Conservation (phyloP, 805 yeast genomes). For the Ogataea corticis region DNA sequence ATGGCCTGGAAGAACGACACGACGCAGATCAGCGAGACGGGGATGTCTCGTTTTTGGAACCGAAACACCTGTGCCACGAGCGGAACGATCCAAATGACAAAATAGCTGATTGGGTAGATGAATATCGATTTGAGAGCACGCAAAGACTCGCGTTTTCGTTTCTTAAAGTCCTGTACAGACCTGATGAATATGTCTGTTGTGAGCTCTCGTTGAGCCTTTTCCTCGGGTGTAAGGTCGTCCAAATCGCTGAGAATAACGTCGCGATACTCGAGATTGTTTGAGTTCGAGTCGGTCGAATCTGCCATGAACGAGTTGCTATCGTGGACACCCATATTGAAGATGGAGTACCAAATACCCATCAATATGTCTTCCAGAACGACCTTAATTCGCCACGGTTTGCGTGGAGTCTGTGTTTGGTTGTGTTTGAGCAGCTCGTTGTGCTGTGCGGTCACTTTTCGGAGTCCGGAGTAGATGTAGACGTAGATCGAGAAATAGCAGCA, state of each 20-base stretch:
- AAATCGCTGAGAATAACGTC: not conserved
- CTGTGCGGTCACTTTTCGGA: constrained; percentile 12
- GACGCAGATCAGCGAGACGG: constrained; percentile 9
- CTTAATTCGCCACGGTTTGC: no score
- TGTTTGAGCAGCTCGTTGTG: constrained; percentile 10
- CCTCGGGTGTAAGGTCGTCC: not conserved
- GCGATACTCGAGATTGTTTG: not conserved
- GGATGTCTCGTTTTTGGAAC: constrained; percentile 8
- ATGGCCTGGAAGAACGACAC: constrained; percentile 19
- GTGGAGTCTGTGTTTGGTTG: no score
- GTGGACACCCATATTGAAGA: constrained; percentile 14
- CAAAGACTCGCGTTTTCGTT: constrained; percentile 19
- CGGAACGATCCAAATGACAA: constrained; percentile 20
- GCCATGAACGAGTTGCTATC: constrained; percentile 9
- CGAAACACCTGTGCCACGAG: constrained; percentile 18
- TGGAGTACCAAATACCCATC: constrained; percentile 19
- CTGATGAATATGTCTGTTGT: constrained; percentile 12
- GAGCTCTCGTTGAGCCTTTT: constrained; percentile 10
- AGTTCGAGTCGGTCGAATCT: not conserved
- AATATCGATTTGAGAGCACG: constrained; percentile 18
- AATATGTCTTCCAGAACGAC: constrained; percentile 1
- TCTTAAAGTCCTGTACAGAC: constrained; percentile 20
- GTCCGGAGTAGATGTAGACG: constrained; percentile 16
- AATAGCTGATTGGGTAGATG: constrained; percentile 20
- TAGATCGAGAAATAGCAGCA: constrained; percentile 23